Evolutionary conservation across 2,329 filamentous ascomycete species (phyloP).

Genomic region (Dissoconium aciculare): DNA sequence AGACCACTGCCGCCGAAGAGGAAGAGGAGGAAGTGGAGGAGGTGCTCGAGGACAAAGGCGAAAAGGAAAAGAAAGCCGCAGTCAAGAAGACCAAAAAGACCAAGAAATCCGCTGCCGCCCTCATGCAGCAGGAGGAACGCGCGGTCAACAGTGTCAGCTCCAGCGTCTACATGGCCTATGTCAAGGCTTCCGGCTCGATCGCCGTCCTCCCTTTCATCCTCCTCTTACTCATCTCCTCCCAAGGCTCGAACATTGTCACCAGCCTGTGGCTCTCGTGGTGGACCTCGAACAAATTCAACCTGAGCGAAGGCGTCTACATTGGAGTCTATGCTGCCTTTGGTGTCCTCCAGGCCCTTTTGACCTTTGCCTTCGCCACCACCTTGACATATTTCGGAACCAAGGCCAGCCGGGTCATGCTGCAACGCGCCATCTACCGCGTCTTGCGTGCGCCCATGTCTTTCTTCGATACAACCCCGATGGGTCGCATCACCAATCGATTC

Average conservation of each 20-base stretch:
- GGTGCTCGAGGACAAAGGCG: conserved; percentile 29
- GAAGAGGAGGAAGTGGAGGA: conserved; percentile 37
- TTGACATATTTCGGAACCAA: conserved; percentile 68
- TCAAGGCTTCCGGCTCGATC: conserved; percentile 57
- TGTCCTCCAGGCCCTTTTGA: conserved; percentile 51
- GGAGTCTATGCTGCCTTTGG: conserved; percentile 58
- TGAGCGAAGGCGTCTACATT: conserved; percentile 47
- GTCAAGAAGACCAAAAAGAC: conserved; percentile 40
- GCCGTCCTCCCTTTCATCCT: conserved; percentile 52
- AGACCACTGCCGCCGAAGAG: conserved; percentile 54
- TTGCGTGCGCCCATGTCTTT: conserved; percentile 64
- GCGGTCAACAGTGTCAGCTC: conserved; percentile 65
- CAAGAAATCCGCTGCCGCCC: conserved; percentile 34
- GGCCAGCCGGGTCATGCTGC: conserved; percentile 68
- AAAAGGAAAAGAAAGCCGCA: conserved; percentile 41
- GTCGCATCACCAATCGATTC: conserved; percentile 91
- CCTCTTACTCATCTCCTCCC: conserved; percentile 52
- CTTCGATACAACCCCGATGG: conserved; percentile 91
- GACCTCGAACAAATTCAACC: conserved; percentile 64
- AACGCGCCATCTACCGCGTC: conserved; percentile 62
- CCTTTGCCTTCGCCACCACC: conserved; percentile 66
- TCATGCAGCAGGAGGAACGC: conserved; percentile 63
- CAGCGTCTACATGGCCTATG: conserved; percentile 64
- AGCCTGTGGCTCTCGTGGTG: conserved; percentile 90
- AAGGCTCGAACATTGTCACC: conserved; percentile 74